Evolutionary conservation across 140 eudicot species (phyloP).

Genomic region (Flaveria floridana): DNA sequence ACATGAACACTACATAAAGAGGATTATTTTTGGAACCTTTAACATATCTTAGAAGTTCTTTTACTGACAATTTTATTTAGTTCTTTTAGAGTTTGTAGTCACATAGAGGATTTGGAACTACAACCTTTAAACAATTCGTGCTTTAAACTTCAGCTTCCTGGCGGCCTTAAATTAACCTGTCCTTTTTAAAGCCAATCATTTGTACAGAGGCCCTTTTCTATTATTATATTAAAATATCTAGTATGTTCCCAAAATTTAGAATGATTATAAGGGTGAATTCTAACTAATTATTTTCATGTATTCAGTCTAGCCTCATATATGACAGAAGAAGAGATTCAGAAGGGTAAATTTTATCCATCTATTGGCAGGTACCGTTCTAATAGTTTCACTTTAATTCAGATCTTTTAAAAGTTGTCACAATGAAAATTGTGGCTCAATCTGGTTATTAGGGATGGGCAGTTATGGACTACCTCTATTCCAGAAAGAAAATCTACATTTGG

Average conservation of each 20-base stretch:
- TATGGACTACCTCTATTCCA: background rate
- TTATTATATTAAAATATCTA: background rate
- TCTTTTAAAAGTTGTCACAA: constrained; percentile 7
- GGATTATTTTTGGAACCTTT: constrained; percentile 5
- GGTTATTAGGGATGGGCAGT: background rate
- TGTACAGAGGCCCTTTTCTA: background rate
- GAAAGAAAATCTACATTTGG: background rate
- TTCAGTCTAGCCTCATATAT: constrained; percentile 97
- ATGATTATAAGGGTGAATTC: constrained; percentile 4
- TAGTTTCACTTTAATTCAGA: background rate
- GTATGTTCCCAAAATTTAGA: background rate
- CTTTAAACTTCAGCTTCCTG: background rate
- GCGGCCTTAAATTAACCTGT: background rate
- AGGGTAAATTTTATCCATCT: constrained; percentile 85
- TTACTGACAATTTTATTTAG: background rate
- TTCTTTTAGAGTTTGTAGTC: background rate
- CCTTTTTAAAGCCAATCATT: background rate
- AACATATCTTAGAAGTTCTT: background rate
- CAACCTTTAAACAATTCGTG: background rate
- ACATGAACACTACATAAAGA: background rate
- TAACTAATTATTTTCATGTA: constrained; percentile 20
- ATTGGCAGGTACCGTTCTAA: constrained; percentile 53
- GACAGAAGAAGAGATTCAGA: constrained; percentile 78
- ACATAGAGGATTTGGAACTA: background rate
- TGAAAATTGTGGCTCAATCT: background rate